Conservation (phyloP, 495 filamentous ascomycete species). For the Hyphodiscus hymeniophilus region DNA sequence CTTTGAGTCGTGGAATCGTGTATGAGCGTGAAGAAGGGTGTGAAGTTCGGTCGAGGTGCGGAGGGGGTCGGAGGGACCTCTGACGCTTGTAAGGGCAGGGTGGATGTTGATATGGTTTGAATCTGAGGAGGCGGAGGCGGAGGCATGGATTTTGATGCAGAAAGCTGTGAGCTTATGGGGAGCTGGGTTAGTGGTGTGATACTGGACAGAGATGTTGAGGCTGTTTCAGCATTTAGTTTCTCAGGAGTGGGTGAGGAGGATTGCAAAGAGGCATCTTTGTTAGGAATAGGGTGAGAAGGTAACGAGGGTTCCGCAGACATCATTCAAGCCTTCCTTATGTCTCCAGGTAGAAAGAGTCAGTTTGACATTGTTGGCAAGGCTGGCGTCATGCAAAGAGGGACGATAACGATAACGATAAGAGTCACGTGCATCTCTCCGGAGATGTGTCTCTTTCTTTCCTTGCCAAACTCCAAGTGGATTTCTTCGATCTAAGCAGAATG, state of each 20-base stretch:
- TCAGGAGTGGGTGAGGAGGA: constrained; percentile 70
- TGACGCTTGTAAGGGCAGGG: background rate
- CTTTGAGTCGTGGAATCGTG: constrained; percentile 43
- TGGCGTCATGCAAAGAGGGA: too few species aligned
- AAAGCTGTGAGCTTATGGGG: background rate
- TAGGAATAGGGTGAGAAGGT: constrained; percentile 9
- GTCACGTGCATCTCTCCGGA: too few species aligned
- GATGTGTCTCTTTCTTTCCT: too few species aligned
- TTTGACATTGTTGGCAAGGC: too few species aligned
- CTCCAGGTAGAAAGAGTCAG: background rate
- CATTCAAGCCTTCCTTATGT: background rate
- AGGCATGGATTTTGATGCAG: background rate
- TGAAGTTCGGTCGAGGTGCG: constrained; percentile 32
- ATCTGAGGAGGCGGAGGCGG: background rate
- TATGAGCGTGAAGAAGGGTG: constrained; percentile 59
- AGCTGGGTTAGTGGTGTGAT: background rate
- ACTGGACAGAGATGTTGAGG: background rate
- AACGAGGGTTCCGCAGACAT: constrained; percentile 13
- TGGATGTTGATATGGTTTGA: background rate
- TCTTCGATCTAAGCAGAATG: too few species aligned
- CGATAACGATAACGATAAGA: too few species aligned
- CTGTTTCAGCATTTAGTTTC: constrained; percentile 21
- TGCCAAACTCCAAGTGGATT: too few species aligned
- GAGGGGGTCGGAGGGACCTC: constrained; percentile 25
- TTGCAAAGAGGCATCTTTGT: constrained; percentile 16